Percentiles rank a stretch among this genome's conserved stretches.
phyloP scores from a whole-genome alignment of 2,329 filamentous ascomycete species.

The Tolypocladium cylindrosporum region DNA sequence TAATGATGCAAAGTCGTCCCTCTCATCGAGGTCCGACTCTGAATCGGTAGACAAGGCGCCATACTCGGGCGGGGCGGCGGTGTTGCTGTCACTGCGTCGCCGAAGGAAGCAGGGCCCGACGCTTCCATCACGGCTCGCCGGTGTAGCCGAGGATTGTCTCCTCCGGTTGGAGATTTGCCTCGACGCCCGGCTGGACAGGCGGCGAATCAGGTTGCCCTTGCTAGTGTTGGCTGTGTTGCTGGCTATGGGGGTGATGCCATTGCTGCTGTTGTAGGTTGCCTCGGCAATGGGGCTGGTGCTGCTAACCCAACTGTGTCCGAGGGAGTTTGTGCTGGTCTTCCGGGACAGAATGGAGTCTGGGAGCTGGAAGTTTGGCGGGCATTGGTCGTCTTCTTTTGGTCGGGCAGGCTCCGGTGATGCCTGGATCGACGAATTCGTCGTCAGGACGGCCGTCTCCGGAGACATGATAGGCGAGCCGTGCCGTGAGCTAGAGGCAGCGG shows the following conservation, averaged over 20 bases:
- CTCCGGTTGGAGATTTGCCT: constrained; percentile 56
- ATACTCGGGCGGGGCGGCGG: constrained; percentile 47
- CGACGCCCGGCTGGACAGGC: constrained; percentile 72
- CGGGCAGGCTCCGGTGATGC: constrained; percentile 55
- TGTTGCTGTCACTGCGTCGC: constrained; percentile 82
- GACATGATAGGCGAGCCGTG: constrained; percentile 49
- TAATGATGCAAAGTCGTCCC: constrained; percentile 29
- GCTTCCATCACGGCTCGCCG: constrained; percentile 74
- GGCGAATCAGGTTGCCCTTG: constrained; percentile 58
- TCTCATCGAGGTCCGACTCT: constrained; percentile 47
- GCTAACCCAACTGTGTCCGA: constrained; percentile 48
- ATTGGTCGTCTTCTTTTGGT: constrained; percentile 43
- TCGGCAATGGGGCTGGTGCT: constrained; percentile 48
- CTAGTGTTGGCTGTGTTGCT: constrained; percentile 12
- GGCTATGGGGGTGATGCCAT: constrained; percentile 3
- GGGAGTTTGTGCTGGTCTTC: constrained; percentile 50
- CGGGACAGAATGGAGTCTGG: constrained; percentile 60
- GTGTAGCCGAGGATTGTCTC: constrained; percentile 66
- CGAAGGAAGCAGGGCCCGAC: constrained; percentile 83
- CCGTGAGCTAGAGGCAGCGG: constrained; percentile 43
- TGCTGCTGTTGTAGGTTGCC: constrained; percentile 15
- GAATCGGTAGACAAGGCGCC: constrained; percentile 35
- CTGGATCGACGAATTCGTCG: constrained; percentile 53
- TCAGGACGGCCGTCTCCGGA: constrained; percentile 40
- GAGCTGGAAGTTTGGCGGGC: constrained; percentile 51